Conservation (phyloP, 805 yeast genomes). For the Wickerhamiella shivajii region DNA sequence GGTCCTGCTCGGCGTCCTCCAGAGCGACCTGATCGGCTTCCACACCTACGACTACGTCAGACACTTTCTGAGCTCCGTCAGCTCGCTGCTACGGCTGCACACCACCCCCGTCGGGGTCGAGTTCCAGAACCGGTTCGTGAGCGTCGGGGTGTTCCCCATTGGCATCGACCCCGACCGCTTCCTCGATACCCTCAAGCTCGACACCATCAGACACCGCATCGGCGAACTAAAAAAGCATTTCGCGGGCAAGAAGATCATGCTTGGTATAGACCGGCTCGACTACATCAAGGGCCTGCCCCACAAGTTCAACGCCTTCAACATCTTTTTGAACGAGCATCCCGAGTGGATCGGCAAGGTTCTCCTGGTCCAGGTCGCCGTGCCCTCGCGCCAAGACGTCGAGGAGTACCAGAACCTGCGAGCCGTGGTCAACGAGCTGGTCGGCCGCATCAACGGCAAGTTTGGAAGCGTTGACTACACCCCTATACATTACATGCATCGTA, state of each 20-base stretch:
- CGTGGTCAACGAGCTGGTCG: conserved; percentile 89
- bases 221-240: conserved; percentile 49
- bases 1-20: conserved; percentile 76
- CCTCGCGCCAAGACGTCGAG: conserved; percentile 95
- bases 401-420: conserved; percentile 90
- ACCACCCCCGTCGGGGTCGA: conserved; percentile 87
- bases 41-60: conserved; percentile 98
- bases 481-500: conserved; percentile 88
- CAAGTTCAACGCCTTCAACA: conserved; percentile 89
- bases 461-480: conserved; percentile 98
- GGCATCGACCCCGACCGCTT: conserved; percentile 95
- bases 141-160: conserved; percentile 95
- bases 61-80: conserved; percentile 82
- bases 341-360: conserved; percentile 98
- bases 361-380: conserved; percentile 91
- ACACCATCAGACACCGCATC: conserved; percentile 51
- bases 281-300: conserved; percentile 98
- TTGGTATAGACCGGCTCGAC: conserved; percentile 93
- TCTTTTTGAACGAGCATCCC: conserved; percentile 81
- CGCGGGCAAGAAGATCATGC: conserved; percentile 66
- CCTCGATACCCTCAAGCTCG: conserved; percentile 55
- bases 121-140: conserved; percentile 58
- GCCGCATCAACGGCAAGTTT: conserved; percentile 88
- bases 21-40: conserved; percentile 91
- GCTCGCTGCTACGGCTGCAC: conserved; percentile 63